A percentile compares a stretch with the other conserved stretches of the same genome.
phyloP scores from a whole-genome alignment of 78 protist species.

The Emiliania huxleyi region DNA sequence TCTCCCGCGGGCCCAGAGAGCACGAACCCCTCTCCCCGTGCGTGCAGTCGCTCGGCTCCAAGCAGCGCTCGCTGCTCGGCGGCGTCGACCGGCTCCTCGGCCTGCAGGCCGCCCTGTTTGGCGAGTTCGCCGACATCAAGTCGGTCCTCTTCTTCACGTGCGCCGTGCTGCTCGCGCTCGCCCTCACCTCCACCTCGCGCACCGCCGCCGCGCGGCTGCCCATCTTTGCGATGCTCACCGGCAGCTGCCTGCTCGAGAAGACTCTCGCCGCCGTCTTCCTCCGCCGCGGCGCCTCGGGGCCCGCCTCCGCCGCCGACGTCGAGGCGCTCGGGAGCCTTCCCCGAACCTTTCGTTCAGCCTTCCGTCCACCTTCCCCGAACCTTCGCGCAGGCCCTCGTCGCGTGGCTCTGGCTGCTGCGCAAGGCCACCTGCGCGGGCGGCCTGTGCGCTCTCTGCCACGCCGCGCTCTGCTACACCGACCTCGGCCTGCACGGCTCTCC shows the following conservation, averaged over 20 bases:
- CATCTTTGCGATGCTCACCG: neutral
- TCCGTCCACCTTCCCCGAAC: too few species aligned
- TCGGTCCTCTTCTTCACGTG: neutral
- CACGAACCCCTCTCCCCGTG: too few species aligned
- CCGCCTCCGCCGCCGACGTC: neutral
- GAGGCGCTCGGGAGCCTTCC: too few species aligned
- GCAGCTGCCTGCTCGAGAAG: neutral
- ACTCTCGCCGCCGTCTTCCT: neutral
- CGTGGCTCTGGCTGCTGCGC: neutral
- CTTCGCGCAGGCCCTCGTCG: too few species aligned
- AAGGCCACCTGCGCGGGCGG: neutral
- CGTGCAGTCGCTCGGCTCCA: neutral
- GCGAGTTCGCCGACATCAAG: neutral
- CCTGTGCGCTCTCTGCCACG: neutral
- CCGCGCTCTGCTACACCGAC: neutral
- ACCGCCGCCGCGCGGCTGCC: neutral
- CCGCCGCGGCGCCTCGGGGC: neutral
- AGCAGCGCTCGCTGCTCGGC: neutral
- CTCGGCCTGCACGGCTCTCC: neutral
- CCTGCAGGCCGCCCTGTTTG: neutral
- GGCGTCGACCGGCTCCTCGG: neutral
- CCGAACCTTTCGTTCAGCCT: too few species aligned
- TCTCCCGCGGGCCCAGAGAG: too few species aligned
- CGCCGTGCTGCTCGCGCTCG: neutral
- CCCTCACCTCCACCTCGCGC: neutral